phyloP scores from a whole-genome alignment of 2,329 filamentous ascomycete species.

The Magnaporthiopsis incrustans region DNA sequence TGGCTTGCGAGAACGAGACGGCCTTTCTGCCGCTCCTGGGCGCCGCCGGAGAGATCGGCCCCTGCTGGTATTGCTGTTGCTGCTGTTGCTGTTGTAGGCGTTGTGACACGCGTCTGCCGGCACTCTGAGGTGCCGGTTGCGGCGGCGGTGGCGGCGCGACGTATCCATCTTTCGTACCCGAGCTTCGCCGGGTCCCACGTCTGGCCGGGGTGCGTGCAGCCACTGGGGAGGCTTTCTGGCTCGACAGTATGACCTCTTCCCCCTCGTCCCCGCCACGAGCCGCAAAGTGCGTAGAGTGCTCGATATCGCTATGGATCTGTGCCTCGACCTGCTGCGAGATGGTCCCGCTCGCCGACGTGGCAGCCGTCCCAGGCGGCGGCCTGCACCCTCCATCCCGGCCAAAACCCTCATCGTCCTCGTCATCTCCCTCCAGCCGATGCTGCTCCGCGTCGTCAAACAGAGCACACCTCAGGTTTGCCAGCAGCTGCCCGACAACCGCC shows the following conservation, averaged over 20 bases:
- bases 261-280: constrained; percentile 6
- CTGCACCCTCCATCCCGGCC: constrained; percentile 6
- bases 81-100: neutral
- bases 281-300: constrained; percentile 19
- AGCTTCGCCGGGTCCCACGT: neutral
- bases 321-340: constrained; percentile 45
- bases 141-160: constrained; percentile 5
- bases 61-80: neutral
- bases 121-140: neutral
- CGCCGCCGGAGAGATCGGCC: neutral
- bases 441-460: constrained; percentile 30
- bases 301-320: constrained; percentile 39
- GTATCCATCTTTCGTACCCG: neutral
- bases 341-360: constrained; percentile 19
- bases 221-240: constrained; percentile 18
- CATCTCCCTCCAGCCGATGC: constrained; percentile 13
- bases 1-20: constrained; percentile 34
- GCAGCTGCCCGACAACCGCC: constrained; percentile 46
- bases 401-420: constrained; percentile 15
- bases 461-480: constrained; percentile 48
- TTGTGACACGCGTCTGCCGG: neutral
- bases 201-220: constrained; percentile 6
- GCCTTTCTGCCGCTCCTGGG: constrained; percentile 6
- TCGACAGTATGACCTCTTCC: constrained; percentile 24
- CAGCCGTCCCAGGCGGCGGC: constrained; percentile 8